Evolutionary conservation across 2,329 filamentous ascomycete species (phyloP).

Genomic region (Erysiphe pulchra): DNA sequence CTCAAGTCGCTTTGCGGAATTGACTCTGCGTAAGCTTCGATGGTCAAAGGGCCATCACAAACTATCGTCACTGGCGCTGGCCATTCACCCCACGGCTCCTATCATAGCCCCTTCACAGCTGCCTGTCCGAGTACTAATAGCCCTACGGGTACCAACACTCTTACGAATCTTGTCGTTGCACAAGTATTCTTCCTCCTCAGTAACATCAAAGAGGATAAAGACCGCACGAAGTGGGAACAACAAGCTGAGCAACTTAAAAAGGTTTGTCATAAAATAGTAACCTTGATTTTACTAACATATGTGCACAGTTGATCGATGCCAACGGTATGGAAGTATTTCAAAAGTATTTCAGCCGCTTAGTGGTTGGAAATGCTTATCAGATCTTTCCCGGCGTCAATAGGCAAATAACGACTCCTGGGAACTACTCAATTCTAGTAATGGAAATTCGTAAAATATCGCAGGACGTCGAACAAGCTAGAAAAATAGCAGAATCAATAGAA

Average conservation of each 20-base stretch:
- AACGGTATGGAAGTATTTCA: constrained; percentile 98
- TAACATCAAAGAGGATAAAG: constrained; percentile 85
- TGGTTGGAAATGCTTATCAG: constrained; percentile 71
- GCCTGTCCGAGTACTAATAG: constrained; percentile 14
- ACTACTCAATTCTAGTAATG: constrained; percentile 55
- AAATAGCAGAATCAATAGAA: constrained; percentile 85
- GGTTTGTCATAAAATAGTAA: constrained; percentile 24
- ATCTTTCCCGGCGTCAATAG: constrained; percentile 66
- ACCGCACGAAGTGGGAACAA: constrained; percentile 70
- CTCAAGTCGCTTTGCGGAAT: constrained; percentile 14
- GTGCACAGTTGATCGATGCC: constrained; percentile 60
- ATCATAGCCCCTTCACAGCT: constrained; percentile 20
- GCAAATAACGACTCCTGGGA: constrained; percentile 48
- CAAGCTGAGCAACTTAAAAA: constrained; percentile 82
- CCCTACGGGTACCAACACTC: constrained; percentile 27
- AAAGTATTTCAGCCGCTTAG: constrained; percentile 80
- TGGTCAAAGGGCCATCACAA: constrained; percentile 15
- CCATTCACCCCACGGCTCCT: constrained; percentile 16
- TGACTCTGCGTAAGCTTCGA: constrained; percentile 14
- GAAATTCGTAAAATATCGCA: constrained; percentile 72
- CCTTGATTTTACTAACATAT: neutral
- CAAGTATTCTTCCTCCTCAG: constrained; percentile 88
- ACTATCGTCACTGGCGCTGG: constrained; percentile 14
- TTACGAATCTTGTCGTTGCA: constrained; percentile 83
- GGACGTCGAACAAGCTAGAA: constrained; percentile 59